A percentile compares a stretch with the other conserved stretches of the same genome.
phyloP scores from a whole-genome alignment of 352 stramenopile species.

The Globisporangium rhizosaccharum region DNA sequence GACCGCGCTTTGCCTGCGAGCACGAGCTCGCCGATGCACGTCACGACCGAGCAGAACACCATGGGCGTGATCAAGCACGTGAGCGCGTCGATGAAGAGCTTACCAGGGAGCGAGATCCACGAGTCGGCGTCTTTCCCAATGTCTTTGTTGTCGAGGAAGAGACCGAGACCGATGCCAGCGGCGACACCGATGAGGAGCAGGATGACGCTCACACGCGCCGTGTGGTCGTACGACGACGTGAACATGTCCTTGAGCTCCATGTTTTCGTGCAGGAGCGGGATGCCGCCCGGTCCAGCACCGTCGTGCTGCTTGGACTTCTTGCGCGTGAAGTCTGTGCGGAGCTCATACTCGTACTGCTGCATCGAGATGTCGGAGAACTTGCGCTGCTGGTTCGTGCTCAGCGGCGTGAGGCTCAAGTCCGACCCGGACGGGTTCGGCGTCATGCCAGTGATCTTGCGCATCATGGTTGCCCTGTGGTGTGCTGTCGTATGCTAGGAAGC shows the following conservation, averaged over 20 bases:
- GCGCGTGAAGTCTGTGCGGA: slow-evolving; percentile 17
- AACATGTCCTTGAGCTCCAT: slow-evolving; percentile 16
- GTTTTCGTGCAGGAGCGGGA: slow-evolving; percentile 9
- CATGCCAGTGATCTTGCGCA: slow-evolving; percentile 13
- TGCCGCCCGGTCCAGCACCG: not conserved
- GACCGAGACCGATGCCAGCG: slow-evolving; percentile 22
- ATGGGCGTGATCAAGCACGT: slow-evolving; percentile 42
- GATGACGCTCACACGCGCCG: slow-evolving; percentile 14
- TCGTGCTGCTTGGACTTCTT: slow-evolving; percentile 14
- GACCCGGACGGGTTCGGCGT: slow-evolving; percentile 7
- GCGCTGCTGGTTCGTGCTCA: slow-evolving; percentile 5
- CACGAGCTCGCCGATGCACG: slow-evolving; percentile 29
- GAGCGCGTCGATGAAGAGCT: slow-evolving; percentile 38
- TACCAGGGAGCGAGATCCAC: slow-evolving; percentile 30
- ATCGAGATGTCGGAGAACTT: slow-evolving; percentile 13
- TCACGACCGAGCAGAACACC: slow-evolving; percentile 32
- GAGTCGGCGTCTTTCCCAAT: slow-evolving; percentile 9
- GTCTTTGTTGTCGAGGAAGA: slow-evolving; percentile 20
- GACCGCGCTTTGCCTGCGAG: slow-evolving; percentile 24
- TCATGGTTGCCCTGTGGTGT: not conserved
- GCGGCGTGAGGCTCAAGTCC: slow-evolving; percentile 14
- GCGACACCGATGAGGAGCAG: slow-evolving; percentile 16
- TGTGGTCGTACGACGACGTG: slow-evolving; percentile 11
- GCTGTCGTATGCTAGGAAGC: too few species aligned
- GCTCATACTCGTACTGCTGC: slow-evolving; percentile 14